Conservation (phyloP, 2,329 filamentous ascomycete species). For the Dothideomycetes sp. region DNA sequence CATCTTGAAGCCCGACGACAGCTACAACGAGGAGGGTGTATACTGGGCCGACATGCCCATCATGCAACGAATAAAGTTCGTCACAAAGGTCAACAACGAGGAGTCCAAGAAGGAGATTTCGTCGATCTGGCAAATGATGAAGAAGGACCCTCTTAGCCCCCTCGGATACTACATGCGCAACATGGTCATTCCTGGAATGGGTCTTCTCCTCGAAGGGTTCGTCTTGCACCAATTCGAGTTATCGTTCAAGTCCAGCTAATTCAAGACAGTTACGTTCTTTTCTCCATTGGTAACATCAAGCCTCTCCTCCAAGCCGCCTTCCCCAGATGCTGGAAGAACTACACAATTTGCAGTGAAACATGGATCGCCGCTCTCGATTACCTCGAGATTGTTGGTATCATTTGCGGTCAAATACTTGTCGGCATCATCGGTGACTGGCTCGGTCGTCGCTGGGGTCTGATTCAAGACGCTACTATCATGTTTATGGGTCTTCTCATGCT, state of each 20-base stretch:
- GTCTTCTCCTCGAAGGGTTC: conserved; percentile 76
- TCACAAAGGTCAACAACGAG: conserved; percentile 59
- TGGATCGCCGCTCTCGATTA: conserved; percentile 84
- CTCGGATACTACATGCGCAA: conserved; percentile 82
- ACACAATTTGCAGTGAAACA: conserved; percentile 58
- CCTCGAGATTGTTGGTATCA: conserved; percentile 89
- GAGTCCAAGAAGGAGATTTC: conserved; percentile 61
- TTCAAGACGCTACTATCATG: conserved; percentile 93
- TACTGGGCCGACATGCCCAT: conserved; percentile 90
- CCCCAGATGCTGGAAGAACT: conserved; percentile 62
- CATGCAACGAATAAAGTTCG: conserved; percentile 61
- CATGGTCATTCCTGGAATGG: conserved; percentile 84
- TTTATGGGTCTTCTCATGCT: conserved; percentile 86
- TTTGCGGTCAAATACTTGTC: conserved; percentile 82
- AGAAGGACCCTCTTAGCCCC: conserved; percentile 75
- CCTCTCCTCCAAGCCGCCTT: conserved; percentile 72
- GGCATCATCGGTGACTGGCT: conserved; percentile 74
- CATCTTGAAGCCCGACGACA: conserved; percentile 79
- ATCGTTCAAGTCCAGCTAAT: background rate
- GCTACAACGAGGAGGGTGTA: conserved; percentile 68
- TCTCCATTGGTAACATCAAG: conserved; percentile 89
- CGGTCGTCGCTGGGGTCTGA: conserved; percentile 87
- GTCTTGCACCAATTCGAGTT: conserved; percentile 18
- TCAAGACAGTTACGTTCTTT: conserved; percentile 67
- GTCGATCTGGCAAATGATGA: conserved; percentile 68